phyloP scores from a whole-genome alignment of 495 filamentous ascomycete species.

The Hapsidospora chrysogenum region DNA sequence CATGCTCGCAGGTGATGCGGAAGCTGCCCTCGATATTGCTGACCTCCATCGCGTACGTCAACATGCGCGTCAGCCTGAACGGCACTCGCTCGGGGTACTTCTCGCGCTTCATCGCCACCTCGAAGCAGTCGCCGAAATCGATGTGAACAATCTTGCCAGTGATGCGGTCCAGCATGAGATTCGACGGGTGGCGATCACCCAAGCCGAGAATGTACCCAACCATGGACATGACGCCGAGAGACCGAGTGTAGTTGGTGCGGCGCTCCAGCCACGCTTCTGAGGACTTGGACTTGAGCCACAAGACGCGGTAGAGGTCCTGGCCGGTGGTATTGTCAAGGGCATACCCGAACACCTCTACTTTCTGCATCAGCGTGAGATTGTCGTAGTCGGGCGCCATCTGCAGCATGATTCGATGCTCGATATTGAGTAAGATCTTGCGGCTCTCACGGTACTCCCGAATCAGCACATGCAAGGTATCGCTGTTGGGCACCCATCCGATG shows the following conservation, averaged over 20 bases:
- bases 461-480: constrained; percentile 86
- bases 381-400: constrained; percentile 99
- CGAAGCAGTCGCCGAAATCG: constrained; percentile 98
- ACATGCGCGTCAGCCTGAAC: constrained; percentile 93
- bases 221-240: constrained; percentile 99
- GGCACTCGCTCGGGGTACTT: constrained; percentile 97
- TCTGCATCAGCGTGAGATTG: constrained; percentile 97
- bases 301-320: constrained; percentile 91
- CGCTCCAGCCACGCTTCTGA: constrained; percentile 96
- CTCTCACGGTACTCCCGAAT: constrained; percentile 96
- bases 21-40: constrained; percentile 98
- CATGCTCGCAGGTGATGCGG: constrained; percentile 91
- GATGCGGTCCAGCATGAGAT: constrained; percentile 87
- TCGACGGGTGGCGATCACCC: constrained; percentile 91
- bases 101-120: constrained; percentile 98
- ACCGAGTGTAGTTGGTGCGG: constrained; percentile 93
- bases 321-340: constrained; percentile 97
- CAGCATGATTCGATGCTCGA: constrained; percentile 98
- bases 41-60: constrained; percentile 98
- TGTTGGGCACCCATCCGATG: constrained; percentile 94
- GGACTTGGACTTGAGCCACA: constrained; percentile 97
- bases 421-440: constrained; percentile 91
- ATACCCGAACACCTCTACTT: constrained; percentile 98
- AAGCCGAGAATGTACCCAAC: constrained; percentile 96
- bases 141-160: constrained; percentile 96